Conservation (phyloP, 2,329 filamentous ascomycete genomes). For the Neonectria neomacrospora region DNA sequence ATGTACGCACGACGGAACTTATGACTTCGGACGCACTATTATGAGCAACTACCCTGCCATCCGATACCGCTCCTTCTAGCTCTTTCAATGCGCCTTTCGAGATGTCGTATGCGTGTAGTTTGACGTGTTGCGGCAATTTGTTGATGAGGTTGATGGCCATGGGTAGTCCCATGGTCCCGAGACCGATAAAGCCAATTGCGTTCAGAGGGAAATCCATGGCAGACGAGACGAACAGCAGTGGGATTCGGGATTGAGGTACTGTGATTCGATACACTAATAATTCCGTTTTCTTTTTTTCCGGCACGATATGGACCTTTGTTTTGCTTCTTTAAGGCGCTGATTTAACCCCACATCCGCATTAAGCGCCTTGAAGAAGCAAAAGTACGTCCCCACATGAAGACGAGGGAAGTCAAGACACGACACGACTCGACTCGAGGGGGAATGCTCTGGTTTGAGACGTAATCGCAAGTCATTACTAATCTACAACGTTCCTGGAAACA, state of each 20-base stretch:
- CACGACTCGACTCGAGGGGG: not conserved
- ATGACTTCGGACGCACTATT: slow-evolving; percentile 2
- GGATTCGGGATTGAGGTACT: not conserved
- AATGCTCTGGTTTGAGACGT: not conserved
- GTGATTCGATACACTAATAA: not conserved
- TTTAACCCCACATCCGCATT: too few species aligned
- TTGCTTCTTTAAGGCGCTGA: not conserved
- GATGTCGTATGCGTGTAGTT: slow-evolving; percentile 9
- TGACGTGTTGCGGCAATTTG: not conserved
- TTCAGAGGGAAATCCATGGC: not conserved
- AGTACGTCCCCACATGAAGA: not conserved
- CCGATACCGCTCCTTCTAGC: not conserved
- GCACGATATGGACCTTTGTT: not conserved
- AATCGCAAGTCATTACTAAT: not conserved
- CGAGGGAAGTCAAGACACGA: not conserved
- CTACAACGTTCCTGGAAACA: not conserved
- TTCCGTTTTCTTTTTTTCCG: not conserved
- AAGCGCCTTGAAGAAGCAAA: too few species aligned
- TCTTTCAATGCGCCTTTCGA: not conserved
- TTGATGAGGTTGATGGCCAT: slow-evolving; percentile 20
- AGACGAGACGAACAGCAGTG: not conserved
- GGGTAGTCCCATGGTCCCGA: slow-evolving; percentile 21
- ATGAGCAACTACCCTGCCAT: not conserved
- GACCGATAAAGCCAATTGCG: slow-evolving; percentile 17
- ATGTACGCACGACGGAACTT: not conserved